Conservation (phyloP, 2,329 filamentous ascomycete species). For the Stagonosporopsis vannaccii region DNA sequence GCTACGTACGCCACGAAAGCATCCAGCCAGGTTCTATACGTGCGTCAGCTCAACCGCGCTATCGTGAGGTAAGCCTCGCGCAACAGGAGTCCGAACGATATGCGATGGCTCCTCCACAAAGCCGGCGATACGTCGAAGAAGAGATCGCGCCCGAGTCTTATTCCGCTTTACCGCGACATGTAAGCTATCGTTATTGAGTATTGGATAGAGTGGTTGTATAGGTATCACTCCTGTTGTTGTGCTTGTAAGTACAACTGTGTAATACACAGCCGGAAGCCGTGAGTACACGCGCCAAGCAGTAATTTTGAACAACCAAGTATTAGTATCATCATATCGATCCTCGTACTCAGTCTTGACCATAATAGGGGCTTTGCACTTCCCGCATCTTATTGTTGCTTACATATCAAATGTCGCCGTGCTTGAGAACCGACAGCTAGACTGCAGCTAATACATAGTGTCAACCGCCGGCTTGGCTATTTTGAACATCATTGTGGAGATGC, state of each 20-base stretch:
- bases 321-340: neutral
- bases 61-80: constrained; percentile 52
- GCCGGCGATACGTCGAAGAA: constrained; percentile 53
- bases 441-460: constrained; percentile 11
- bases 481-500: constrained; percentile 16
- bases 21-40: constrained; percentile 50
- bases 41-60: constrained; percentile 43
- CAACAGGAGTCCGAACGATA: constrained; percentile 47
- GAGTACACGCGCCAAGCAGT: neutral
- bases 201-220: constrained; percentile 1
- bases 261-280: neutral
- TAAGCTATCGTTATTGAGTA: constrained; percentile 47
- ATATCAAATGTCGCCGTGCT: neutral
- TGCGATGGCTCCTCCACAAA: constrained; percentile 37
- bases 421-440: constrained; percentile 2
- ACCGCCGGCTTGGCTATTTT: constrained; percentile 3
- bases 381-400: neutral
- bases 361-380: neutral
- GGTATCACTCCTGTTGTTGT: neutral
- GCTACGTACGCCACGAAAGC: constrained; percentile 50
- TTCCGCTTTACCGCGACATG: constrained; percentile 39
- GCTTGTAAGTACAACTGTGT: neutral
- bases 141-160: constrained; percentile 41
- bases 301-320: neutral
- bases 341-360: neutral